Conservation (phyloP, 129 eudicot species). For the Apium graveolens region DNA sequence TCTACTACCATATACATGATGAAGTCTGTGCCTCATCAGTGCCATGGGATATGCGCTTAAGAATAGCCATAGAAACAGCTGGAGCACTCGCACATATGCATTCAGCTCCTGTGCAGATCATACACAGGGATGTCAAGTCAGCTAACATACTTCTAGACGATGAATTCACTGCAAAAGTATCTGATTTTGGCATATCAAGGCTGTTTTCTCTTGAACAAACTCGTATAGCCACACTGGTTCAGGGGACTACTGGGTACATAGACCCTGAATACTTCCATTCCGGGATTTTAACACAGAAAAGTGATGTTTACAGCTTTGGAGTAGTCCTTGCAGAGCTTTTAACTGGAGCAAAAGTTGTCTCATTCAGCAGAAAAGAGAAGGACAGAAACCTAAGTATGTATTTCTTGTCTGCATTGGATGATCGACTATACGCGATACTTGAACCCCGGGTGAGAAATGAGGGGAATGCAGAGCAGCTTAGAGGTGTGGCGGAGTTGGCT, state of each 20-base stretch:
- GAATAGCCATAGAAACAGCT: constrained; percentile 2
- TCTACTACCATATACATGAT: not conserved
- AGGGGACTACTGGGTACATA: not conserved
- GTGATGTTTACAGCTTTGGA: not conserved
- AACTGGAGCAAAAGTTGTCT: not conserved
- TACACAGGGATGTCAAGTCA: too few species aligned
- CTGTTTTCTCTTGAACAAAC: not conserved
- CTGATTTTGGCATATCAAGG: not conserved
- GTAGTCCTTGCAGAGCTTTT: not conserved
- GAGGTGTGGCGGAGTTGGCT: not conserved
- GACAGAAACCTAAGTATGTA: not conserved
- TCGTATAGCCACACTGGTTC: not conserved
- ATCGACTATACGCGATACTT: not conserved
- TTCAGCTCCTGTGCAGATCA: constrained; percentile 1
- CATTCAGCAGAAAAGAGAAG: not conserved
- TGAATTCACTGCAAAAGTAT: not conserved
- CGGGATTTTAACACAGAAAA: not conserved
- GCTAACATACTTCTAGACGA: not conserved
- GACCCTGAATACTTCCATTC: constrained; percentile 1
- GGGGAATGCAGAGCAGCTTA: not conserved
- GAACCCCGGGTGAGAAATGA: not conserved
- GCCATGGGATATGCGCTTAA: not conserved
- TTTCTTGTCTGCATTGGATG: not conserved
- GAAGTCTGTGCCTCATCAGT: not conserved
- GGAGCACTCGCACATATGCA: not conserved